Evolutionary conservation across 2,329 filamentous ascomycete genomes (phyloP).

Genomic region (Trichoderma sp.): DNA sequence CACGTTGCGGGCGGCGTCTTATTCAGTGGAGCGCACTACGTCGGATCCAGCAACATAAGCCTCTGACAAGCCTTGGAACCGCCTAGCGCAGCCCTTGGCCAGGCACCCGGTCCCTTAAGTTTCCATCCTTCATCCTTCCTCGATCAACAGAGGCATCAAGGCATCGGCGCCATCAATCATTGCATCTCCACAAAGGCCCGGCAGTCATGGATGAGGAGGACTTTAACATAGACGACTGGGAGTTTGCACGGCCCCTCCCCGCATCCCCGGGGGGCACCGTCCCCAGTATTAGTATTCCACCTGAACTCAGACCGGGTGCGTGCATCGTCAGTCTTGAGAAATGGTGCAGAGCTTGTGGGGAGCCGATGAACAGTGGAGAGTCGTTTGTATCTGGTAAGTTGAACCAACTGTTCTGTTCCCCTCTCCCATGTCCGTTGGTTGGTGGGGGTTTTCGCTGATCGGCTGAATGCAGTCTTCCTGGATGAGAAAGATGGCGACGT

Average conservation of each 20-base stretch:
- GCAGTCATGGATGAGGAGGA: neutral
- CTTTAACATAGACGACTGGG: neutral
- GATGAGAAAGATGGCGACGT: neutral
- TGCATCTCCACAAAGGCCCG: neutral
- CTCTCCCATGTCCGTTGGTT: neutral
- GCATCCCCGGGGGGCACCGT: neutral
- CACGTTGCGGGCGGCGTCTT: neutral
- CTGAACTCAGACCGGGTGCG: neutral
- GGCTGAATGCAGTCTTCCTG: neutral
- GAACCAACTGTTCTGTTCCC: neutral
- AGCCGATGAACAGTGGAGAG: neutral
- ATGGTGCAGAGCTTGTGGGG: neutral
- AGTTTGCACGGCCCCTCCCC: neutral
- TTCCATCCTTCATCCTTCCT: neutral
- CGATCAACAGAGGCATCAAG: neutral
- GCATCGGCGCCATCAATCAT: neutral
- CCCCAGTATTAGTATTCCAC: neutral
- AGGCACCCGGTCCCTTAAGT: neutral
- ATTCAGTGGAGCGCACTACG: neutral
- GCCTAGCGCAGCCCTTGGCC: neutral
- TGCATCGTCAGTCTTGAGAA: neutral
- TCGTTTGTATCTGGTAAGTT: neutral
- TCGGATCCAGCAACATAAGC: neutral
- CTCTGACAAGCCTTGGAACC: neutral
- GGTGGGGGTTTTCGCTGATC: neutral